Base-by-base conservation (phyloP, 2,329 filamentous ascomycete species). In the Colletotrichum acutatum region DNA sequence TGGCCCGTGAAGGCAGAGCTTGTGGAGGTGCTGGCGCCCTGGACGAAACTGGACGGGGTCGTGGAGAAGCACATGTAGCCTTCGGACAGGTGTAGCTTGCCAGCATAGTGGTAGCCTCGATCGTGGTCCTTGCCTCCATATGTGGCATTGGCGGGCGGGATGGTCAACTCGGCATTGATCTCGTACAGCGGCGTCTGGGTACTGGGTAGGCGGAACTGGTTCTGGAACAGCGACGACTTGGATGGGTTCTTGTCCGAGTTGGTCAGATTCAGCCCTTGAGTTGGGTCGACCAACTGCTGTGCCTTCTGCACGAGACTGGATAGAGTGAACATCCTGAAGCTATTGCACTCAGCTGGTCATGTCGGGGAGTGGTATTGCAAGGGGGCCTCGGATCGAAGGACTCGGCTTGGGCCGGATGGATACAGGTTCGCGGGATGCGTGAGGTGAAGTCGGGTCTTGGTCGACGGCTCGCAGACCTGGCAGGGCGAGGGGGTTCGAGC, bases 11-110 rank as follows among this genome's bases (percentile, higher is more conserved):
- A 98, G 71, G 91, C 90, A 59, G 93, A 94, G 24, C 95, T 95
- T 0, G 93, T 92, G 75, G 91, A 92, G 24, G 93, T 91, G 81
- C 92, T 97, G 19, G 96, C 93, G 0, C 93, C 92, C 75, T 91
- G 92, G 54, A 94, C 83, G 83, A 98, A 98, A 84, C 95, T 97
- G 11, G 95, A 94, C 19, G 94, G 92, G 65, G 97, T 94, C 8
- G 97, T 98, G 0, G 95, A 98, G 86, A 99, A 99, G 87, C 95
- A 98, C 78, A 99, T 91, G 84, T 94, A 99, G 77, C 94, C 90
- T 84, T 99, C 96, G 82, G 95, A 98, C 75, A 99, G 86, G 82
- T 99, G 96, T 65, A 99, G 90, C 83, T 95, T 95, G 63, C 97
- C 97, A 28, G 92, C 92, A 85, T 99, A 98, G 80, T 95, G 94